Percentiles rank a stretch among this genome's conserved stretches.
Evolutionary conservation across 2,329 filamentous ascomycete genomes (phyloP).

Genomic region (Leptosphaerulina australis): DNA sequence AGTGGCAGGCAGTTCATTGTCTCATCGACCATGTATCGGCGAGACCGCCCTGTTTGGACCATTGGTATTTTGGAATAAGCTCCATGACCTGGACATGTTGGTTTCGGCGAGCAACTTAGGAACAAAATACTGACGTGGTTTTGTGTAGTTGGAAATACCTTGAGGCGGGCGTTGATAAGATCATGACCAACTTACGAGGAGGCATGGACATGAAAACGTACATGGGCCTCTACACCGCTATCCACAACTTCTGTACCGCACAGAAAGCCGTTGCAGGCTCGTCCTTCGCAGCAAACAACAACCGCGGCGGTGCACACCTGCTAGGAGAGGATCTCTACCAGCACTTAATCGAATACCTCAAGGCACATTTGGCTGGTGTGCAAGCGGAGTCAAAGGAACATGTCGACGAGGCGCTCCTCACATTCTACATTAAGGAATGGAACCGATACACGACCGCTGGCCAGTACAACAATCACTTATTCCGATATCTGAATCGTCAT

Average conservation of each 20-base stretch:
- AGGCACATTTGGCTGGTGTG: slow-evolving; percentile 74
- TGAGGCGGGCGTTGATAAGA: slow-evolving; percentile 83
- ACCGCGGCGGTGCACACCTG: slow-evolving; percentile 87
- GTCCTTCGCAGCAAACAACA: slow-evolving; percentile 57
- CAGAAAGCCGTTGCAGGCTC: slow-evolving; percentile 82
- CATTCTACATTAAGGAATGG: slow-evolving; percentile 97
- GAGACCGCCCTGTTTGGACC: not conserved
- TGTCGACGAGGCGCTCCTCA: slow-evolving; percentile 85
- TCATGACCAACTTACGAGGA: slow-evolving; percentile 90
- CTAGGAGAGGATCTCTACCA: slow-evolving; percentile 96
- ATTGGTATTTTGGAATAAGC: not conserved
- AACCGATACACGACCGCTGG: slow-evolving; percentile 91
- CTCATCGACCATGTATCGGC: not conserved
- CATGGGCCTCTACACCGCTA: slow-evolving; percentile 96
- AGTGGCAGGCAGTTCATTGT: not conserved
- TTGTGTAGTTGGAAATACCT: slow-evolving; percentile 85
- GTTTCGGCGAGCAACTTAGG: not conserved
- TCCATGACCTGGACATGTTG: not conserved
- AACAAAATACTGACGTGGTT: slow-evolving; percentile 20
- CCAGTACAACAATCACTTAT: slow-evolving; percentile 97
- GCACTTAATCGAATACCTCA: slow-evolving; percentile 85
- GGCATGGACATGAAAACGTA: slow-evolving; percentile 97
- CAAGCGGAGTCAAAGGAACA: slow-evolving; percentile 76
- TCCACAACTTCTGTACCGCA: slow-evolving; percentile 99
- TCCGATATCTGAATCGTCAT: slow-evolving; percentile 93